Base-by-base conservation (phyloP, 768 basidiomycete genomes). In the Lentinula lateritia region DNA sequence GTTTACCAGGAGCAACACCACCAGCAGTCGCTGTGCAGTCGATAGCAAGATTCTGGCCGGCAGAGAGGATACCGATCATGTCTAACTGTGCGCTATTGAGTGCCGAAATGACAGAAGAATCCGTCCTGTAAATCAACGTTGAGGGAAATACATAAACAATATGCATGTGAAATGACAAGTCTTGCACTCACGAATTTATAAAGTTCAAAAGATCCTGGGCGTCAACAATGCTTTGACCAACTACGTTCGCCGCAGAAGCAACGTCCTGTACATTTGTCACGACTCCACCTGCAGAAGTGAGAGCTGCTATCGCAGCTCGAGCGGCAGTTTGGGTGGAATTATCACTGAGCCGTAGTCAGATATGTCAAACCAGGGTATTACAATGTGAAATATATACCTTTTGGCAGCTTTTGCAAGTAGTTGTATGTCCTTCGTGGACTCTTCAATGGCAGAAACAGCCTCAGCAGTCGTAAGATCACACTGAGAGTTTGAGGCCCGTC, bases 1-100 rank as follows among this genome's bases (percentile, higher is more conserved):
- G 39, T 9, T 56, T 56, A 5, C 55, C 41, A 56, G 55, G 23
- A 43, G 55, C 38, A 42, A 56, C 55, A 42, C 55, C 55, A 42
- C 55, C 55, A 6, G 55, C 55, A 15, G 41, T 42, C 12, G 55
- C 42, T 20, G 55, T 43, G 43, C 55, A 56, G 23, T 56, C 23
- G 34, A 56, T 56, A 13, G 39, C 55, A 28, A 56, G 41, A 5
- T 42, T 9, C 23, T 56, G 39, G 5, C 9, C 55, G 12, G 38
- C 38, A 56, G 4, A 32, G 5, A 56, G 55, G 8, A 42, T 42
- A 10, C 41, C 13, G 38, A 56, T 39, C 55, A 56, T 56, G 16
- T 28, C 32, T 10, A 28, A 16, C 18, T 56, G 39, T 10, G 55
- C 41, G 13, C 4, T 28, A 56, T 28, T 3, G 5, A 56, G 41